phyloP scores from a whole-genome alignment of 176 grass and related monocot species.

The Hsuehochloa calcarea region DNA sequence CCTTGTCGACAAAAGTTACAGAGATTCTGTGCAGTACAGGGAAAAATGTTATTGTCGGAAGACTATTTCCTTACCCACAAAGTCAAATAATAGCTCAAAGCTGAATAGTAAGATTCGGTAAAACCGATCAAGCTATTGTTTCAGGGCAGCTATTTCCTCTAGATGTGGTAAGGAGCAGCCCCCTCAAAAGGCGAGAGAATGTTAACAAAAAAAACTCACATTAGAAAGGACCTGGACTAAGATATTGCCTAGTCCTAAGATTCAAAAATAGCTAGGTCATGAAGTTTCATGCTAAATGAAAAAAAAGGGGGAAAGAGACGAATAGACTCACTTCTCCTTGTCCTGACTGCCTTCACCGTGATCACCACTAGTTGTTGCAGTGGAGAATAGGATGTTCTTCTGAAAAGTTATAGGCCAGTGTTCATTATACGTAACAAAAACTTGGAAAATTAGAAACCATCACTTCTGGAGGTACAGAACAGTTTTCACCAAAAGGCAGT shows the following conservation, averaged over 20 bases:
- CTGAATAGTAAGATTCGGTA: not conserved
- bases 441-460: not conserved
- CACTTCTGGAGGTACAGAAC: not conserved
- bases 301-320: not conserved
- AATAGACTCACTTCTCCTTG: slow-evolving; percentile 48
- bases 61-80: not conserved
- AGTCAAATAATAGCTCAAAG: slow-evolving; percentile 19
- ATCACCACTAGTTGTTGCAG: slow-evolving; percentile 20
- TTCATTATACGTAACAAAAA: not conserved
- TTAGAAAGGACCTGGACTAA: not conserved
- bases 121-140: slow-evolving; percentile 12
- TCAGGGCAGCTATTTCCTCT: not conserved
- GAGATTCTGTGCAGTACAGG: slow-evolving; percentile 56
- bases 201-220: not conserved
- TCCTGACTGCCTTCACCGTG: slow-evolving; percentile 18
- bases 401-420: slow-evolving; percentile 19
- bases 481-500: not conserved
- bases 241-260: not conserved
- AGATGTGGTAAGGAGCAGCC: not conserved
- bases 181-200: not conserved
- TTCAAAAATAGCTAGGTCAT: not conserved
- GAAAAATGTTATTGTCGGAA: slow-evolving; percentile 5
- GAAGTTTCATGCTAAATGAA: not conserved
- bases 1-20: slow-evolving; percentile 85
- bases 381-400: slow-evolving; percentile 52